Evolutionary conservation across 2,329 filamentous ascomycete genomes (phyloP).

Genomic region (Pyrenophora tritici-repentis): DNA sequence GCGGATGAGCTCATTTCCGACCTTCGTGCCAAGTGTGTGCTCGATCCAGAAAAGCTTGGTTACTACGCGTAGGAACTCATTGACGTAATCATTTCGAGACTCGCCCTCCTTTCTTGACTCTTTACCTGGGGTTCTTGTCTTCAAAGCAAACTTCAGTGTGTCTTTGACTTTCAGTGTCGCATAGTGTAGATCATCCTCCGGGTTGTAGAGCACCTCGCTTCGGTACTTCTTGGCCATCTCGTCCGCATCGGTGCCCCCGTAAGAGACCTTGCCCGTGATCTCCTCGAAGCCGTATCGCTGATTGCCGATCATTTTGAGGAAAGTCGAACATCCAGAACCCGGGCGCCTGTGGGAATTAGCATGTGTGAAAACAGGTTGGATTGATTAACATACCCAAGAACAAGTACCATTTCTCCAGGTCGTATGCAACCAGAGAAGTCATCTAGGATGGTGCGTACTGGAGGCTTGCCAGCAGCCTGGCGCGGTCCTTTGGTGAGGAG

Average conservation of each 20-base stretch:
- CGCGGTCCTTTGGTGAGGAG: slow-evolving; percentile 51
- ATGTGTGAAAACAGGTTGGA: too few species aligned
- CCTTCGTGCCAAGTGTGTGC: slow-evolving; percentile 73
- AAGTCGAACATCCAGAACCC: slow-evolving; percentile 71
- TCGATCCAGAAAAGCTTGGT: slow-evolving; percentile 74
- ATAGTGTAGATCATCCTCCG: slow-evolving; percentile 78
- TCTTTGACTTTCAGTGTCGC: slow-evolving; percentile 76
- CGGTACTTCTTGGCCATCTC: slow-evolving; percentile 63
- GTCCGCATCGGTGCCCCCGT: slow-evolving; percentile 61
- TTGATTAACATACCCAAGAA: slow-evolving; percentile 57
- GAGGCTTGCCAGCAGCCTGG: slow-evolving; percentile 54
- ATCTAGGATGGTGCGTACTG: slow-evolving; percentile 68
- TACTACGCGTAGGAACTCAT: slow-evolving; percentile 68
- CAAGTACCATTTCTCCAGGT: slow-evolving; percentile 73
- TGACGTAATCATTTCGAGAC: slow-evolving; percentile 62
- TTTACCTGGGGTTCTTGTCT: slow-evolving; percentile 69
- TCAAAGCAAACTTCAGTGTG: slow-evolving; percentile 74
- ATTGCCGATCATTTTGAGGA: slow-evolving; percentile 72
- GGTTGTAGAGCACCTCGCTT: slow-evolving; percentile 73
- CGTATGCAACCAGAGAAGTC: slow-evolving; percentile 70
- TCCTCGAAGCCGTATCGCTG: slow-evolving; percentile 63
- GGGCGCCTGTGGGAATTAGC: slow-evolving; percentile 51
- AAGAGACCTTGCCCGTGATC: slow-evolving; percentile 59
- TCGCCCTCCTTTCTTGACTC: slow-evolving; percentile 65
- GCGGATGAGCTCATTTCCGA: slow-evolving; percentile 74